Evolutionary conservation across 805 yeast species (phyloP).

Genomic region (Candida palmyrensis): DNA sequence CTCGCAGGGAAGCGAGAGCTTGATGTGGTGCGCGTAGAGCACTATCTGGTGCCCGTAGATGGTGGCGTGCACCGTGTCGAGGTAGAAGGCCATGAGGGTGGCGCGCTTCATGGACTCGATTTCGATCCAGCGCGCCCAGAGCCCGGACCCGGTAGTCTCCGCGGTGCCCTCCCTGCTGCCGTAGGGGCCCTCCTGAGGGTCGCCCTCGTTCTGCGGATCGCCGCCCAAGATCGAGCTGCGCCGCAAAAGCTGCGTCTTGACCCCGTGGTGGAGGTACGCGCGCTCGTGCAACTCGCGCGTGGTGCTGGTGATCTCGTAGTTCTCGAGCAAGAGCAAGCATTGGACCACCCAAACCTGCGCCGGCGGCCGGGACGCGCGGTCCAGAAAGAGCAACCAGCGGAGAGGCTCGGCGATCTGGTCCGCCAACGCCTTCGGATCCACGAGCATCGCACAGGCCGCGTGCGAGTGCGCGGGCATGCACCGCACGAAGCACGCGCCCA

Average conservation of each 20-base stretch:
- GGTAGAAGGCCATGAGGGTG: conserved; percentile 28
- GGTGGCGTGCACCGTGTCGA: conserved; percentile 32
- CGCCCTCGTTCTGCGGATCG: conserved; percentile 28
- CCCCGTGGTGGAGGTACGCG: conserved; percentile 80
- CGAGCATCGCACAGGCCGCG: conserved; percentile 7
- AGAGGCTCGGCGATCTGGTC: conserved; percentile 50
- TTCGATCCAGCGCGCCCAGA: conserved; percentile 33
- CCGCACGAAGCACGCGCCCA: conserved; percentile 46
- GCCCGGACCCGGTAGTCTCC: conserved; percentile 7
- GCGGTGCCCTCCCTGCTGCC: conserved; percentile 9
- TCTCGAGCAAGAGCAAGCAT: conserved; percentile 60
- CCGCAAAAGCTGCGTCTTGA: conserved; percentile 32
- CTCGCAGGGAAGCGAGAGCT: conserved; percentile 23
- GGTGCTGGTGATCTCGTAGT: conserved; percentile 66
- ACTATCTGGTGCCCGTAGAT: conserved; percentile 26
- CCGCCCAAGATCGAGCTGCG: conserved; percentile 32
- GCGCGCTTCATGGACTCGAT: conserved; percentile 31
- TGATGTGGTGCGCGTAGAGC: conserved; percentile 23
- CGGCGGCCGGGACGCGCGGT: conserved; percentile 67
- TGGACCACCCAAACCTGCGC: conserved; percentile 71
- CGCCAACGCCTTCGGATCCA: conserved; percentile 33
- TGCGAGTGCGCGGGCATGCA: conserved; percentile 18
- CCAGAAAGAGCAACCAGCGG: conserved; percentile 63
- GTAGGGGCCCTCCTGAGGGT: no score
- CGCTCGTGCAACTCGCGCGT: conserved; percentile 67